phyloP scores from a whole-genome alignment of 73 alveolate genomes.

The Paramecium primaurelia region DNA sequence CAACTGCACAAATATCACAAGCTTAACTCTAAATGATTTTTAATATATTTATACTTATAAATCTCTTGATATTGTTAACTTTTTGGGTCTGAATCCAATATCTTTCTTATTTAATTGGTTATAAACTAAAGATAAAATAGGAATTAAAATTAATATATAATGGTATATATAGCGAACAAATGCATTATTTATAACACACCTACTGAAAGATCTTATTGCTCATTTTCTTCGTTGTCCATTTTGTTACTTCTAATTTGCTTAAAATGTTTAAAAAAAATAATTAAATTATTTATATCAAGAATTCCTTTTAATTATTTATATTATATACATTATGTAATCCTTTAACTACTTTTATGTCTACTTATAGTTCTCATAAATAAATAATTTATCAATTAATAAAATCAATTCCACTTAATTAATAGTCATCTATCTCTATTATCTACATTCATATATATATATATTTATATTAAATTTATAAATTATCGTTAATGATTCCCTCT shows the following conservation, averaged over 20 bases:
- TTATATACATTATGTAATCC: neutral
- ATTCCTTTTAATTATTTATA: neutral
- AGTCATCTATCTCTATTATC: neutral
- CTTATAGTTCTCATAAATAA: neutral
- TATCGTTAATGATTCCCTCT: constrained; percentile 31
- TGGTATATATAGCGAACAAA: neutral
- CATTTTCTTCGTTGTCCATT: constrained; percentile 30
- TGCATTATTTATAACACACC: constrained; percentile 24
- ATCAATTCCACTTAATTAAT: neutral
- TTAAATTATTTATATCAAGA: neutral
- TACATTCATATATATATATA: neutral
- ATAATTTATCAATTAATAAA: neutral
- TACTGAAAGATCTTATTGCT: constrained; percentile 3
- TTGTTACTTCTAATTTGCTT: neutral
- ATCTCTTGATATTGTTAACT: constrained; percentile 8
- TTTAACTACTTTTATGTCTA: neutral
- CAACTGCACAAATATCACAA: constrained; percentile 34
- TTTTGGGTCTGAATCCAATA: constrained; percentile 30
- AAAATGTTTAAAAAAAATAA: neutral
- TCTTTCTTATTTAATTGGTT: constrained; percentile 26
- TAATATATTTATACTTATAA: neutral
- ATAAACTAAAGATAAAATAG: constrained; percentile 19
- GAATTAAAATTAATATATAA: neutral
- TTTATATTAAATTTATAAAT: neutral
- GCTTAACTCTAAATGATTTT: neutral